Conservation (phyloP, 371 early-diverging fungal genomes). For the Mortierella sp. region DNA sequence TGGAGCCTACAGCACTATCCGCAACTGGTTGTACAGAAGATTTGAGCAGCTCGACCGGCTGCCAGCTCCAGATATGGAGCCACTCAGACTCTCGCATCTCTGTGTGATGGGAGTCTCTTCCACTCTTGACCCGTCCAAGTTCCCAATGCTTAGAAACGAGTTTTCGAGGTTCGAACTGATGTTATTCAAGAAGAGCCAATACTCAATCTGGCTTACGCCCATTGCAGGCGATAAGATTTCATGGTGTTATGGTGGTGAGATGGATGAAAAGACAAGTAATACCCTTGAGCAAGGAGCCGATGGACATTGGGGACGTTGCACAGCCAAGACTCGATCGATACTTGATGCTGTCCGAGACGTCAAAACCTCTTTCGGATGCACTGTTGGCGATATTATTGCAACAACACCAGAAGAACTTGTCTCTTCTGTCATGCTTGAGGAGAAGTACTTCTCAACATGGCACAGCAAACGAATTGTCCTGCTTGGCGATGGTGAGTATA, state of each 20-base stretch:
- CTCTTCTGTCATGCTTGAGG: constrained; percentile 38
- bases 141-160: constrained; percentile 14
- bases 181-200: constrained; percentile 16
- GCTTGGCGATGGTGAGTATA: constrained; percentile 31
- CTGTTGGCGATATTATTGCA: constrained; percentile 27
- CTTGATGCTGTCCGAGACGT: constrained; percentile 18
- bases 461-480: constrained; percentile 36
- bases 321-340: background rate
- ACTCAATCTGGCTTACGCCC: constrained; percentile 39
- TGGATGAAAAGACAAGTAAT: background rate
- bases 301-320: constrained; percentile 10
- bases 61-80: constrained; percentile 11
- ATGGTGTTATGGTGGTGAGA: constrained; percentile 38
- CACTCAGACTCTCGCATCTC: constrained; percentile 18
- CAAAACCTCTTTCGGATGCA: constrained; percentile 27
- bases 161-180: constrained; percentile 35
- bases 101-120: constrained; percentile 38
- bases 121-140: constrained; percentile 13
- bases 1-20: constrained; percentile 38
- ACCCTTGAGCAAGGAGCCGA: background rate
- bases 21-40: constrained; percentile 22
- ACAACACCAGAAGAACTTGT: constrained; percentile 31
- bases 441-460: constrained; percentile 42
- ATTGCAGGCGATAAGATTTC: constrained; percentile 30
- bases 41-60: constrained; percentile 9